Evolutionary conservation across 352 stramenopile genomes (phyloP).

Genomic region (Thalassiosira mediterranea): DNA sequence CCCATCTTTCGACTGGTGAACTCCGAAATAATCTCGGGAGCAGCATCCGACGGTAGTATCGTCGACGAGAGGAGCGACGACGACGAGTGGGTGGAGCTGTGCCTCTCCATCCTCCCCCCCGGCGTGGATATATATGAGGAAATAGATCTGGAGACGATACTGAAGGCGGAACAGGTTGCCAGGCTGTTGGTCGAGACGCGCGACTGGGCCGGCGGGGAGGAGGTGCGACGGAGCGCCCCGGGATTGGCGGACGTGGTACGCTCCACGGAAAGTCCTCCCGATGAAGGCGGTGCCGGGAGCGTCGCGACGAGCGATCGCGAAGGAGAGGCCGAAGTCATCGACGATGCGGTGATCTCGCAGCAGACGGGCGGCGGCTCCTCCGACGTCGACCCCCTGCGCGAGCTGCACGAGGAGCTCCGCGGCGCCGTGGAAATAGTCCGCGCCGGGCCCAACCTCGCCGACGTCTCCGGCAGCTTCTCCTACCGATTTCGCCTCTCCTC

Average conservation of each 20-base stretch:
- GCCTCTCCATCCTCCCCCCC: constrained; percentile 12
- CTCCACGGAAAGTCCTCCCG: constrained; percentile 24
- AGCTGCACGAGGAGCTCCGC: constrained; percentile 44
- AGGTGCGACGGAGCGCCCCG: constrained; percentile 35
- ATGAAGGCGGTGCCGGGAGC: background rate
- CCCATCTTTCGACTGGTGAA: constrained; percentile 57
- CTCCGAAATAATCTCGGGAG: no score
- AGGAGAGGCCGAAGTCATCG: background rate
- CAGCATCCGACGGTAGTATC: constrained; percentile 52
- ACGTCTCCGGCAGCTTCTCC: constrained; percentile 6
- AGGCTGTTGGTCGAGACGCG: constrained; percentile 59
- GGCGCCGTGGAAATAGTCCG: constrained; percentile 60
- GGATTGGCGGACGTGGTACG: constrained; percentile 50
- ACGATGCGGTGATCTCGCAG: no score
- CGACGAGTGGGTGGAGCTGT: constrained; percentile 73
- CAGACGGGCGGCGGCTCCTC: background rate
- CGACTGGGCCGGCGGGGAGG: constrained; percentile 52
- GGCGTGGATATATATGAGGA: constrained; percentile 43
- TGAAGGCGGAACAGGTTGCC: constrained; percentile 75
- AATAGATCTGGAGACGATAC: constrained; percentile 66
- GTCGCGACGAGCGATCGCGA: constrained; percentile 6
- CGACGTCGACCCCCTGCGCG: constrained; percentile 23
- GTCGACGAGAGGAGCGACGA: constrained; percentile 59
- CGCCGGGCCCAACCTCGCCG: constrained; percentile 11
- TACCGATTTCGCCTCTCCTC: constrained; percentile 43